A percentile compares a stretch with the other conserved stretches of the same genome.
phyloP scores from a whole-genome alignment of 2,329 filamentous ascomycete genomes.

The Orbilia javanica region DNA sequence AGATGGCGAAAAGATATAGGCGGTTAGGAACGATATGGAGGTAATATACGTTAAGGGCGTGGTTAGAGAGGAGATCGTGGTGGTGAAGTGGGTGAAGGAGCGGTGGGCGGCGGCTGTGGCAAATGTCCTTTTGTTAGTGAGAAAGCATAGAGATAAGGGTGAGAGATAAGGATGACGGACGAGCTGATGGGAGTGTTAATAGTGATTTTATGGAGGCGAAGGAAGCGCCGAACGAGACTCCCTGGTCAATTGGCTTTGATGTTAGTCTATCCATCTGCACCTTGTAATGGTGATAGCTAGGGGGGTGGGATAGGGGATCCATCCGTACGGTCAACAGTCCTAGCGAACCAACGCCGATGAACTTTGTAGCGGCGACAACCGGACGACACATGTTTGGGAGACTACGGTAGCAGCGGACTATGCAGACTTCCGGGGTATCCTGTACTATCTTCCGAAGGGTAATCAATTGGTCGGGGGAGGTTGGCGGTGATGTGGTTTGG shows the following conservation, averaged over 20 bases:
- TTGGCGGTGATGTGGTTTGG: neutral
- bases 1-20: slow-evolving; percentile 40
- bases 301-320: neutral
- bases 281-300: neutral
- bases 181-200: slow-evolving; percentile 50
- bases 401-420: slow-evolving; percentile 23
- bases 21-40: slow-evolving; percentile 30
- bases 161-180: slow-evolving; percentile 20
- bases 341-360: slow-evolving; percentile 55
- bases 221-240: slow-evolving; percentile 50
- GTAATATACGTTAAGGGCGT: slow-evolving; percentile 31
- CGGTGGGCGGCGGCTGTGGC: slow-evolving; percentile 48
- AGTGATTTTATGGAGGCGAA: slow-evolving; percentile 52
- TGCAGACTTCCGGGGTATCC: no score
- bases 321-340: slow-evolving; percentile 49
- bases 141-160: neutral
- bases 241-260: slow-evolving; percentile 14
- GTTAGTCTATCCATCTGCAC: neutral
- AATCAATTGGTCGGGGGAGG: no score
- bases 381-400: slow-evolving; percentile 50
- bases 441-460: no score
- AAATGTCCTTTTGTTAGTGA: neutral
- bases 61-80: slow-evolving; percentile 15
- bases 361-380: slow-evolving; percentile 44
- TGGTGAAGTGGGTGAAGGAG: slow-evolving; percentile 37